Evolutionary conservation across 805 yeast species (phyloP).

Genomic region (Metschnikowia sp.): DNA sequence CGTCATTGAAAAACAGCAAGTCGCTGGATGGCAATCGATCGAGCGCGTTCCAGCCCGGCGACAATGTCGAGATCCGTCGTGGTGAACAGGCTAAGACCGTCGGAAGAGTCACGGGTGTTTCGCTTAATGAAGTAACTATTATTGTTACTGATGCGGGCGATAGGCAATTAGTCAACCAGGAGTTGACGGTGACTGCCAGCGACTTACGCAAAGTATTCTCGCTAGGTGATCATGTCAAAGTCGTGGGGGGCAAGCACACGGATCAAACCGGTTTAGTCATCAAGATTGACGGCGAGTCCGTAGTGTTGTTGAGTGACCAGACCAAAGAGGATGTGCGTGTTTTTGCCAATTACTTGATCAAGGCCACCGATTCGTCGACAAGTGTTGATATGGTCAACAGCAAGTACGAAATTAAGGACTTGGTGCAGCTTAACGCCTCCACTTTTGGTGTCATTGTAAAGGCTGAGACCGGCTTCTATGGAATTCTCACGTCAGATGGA

Average conservation of each 20-base stretch:
- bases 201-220: slow-evolving; percentile 81
- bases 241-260: slow-evolving; percentile 82
- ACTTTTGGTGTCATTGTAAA: slow-evolving; percentile 85
- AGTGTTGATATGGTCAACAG: slow-evolving; percentile 60
- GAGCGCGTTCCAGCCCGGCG: slow-evolving; percentile 80
- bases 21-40: slow-evolving; percentile 25
- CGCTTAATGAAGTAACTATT: slow-evolving; percentile 51
- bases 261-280: slow-evolving; percentile 96
- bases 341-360: slow-evolving; percentile 84
- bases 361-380: slow-evolving; percentile 80
- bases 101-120: slow-evolving; percentile 73
- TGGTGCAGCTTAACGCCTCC: slow-evolving; percentile 83
- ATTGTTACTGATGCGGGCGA: slow-evolving; percentile 55
- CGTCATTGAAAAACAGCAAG: slow-evolving; percentile 63
- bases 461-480: slow-evolving; percentile 83
- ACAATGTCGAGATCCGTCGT: slow-evolving; percentile 81
- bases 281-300: slow-evolving; percentile 75
- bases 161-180: slow-evolving; percentile 49
- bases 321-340: slow-evolving; percentile 86
- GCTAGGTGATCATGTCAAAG: slow-evolving; percentile 94
- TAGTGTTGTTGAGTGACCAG: slow-evolving; percentile 85
- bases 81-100: slow-evolving; percentile 92
- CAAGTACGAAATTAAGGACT: slow-evolving; percentile 80
- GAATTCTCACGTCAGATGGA: slow-evolving; percentile 80
- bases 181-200: slow-evolving; percentile 76